Evolutionary conservation across 2,329 filamentous ascomycete genomes (phyloP).

Genomic region (Xylaria sp.): DNA sequence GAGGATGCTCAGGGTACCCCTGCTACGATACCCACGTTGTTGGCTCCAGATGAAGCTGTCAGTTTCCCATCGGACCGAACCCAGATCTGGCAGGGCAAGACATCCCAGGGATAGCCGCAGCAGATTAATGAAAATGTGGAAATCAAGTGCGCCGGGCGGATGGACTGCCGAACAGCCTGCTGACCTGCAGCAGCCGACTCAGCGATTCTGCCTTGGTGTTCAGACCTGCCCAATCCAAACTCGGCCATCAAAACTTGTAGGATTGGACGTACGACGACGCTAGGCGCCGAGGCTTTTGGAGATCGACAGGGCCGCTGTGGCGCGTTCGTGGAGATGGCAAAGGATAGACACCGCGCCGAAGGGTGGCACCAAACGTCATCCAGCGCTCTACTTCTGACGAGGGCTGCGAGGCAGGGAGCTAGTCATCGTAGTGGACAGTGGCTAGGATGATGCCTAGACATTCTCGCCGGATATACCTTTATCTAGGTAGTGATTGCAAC

Average conservation of each 20-base stretch:
- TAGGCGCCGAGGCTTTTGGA: not conserved
- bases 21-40: not conserved
- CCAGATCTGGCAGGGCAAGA: not conserved
- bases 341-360: too few relatives aligned
- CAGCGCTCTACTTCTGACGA: not conserved
- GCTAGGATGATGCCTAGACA: not conserved
- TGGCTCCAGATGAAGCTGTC: not conserved
- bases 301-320: not conserved
- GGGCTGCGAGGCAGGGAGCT: too few relatives aligned
- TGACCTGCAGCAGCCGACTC: not conserved
- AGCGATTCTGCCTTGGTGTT: not conserved
- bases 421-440: too few relatives aligned
- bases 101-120: not conserved
- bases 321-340: not conserved
- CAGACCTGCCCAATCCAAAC: not conserved
- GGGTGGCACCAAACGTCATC: too few relatives aligned
- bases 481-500: too few relatives aligned
- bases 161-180: too few relatives aligned
- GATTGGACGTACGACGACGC: not conserved
- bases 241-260: not conserved
- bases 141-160: too few relatives aligned
- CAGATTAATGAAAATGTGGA: too few relatives aligned
- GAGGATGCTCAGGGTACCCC: not conserved
- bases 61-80: not conserved
- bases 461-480: not conserved